Conservation (phyloP, 306 rosid species). For the Rubus idaeus region DNA sequence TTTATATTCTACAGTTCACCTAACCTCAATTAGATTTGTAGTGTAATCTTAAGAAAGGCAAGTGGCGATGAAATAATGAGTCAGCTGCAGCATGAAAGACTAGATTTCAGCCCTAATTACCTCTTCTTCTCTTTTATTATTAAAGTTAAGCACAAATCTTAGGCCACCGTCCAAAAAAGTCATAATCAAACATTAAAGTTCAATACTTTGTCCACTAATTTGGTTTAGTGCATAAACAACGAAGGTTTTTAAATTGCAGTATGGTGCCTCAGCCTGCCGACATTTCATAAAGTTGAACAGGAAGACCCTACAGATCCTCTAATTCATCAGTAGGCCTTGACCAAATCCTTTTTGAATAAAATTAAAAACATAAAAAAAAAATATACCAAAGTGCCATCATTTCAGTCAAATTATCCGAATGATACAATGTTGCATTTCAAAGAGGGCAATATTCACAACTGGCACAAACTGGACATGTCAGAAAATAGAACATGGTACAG, state of each 20-base stretch:
- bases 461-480: conserved; percentile 31
- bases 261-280: conserved; percentile 41
- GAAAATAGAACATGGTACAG: conserved; percentile 10
- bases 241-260: conserved; percentile 15
- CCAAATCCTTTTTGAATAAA: neutral
- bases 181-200: conserved; percentile 7
- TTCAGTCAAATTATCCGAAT: conserved; percentile 27
- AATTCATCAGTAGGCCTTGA: conserved; percentile 15
- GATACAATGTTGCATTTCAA: conserved; percentile 33
- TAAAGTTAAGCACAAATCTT: conserved; percentile 4
- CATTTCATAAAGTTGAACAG: conserved; percentile 28
- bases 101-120: conserved; percentile 7
- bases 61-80: conserved; percentile 4
- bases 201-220: conserved; percentile 22
- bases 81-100: conserved; percentile 9
- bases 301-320: conserved; percentile 32
- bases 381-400: conserved; percentile 19
- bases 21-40: neutral
- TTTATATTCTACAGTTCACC: neutral
- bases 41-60: neutral
- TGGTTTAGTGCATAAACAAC: conserved; percentile 1
- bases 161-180: conserved; percentile 8
- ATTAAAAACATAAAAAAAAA: neutral
- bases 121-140: neutral
- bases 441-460: conserved; percentile 16